Percentiles rank a stretch among this genome's conserved stretches.
These are phyloP conservation scores for Lipomyces orientalis DNA, from an alignment of 805 yeast species.

Conservation along the genomic window DNA sequence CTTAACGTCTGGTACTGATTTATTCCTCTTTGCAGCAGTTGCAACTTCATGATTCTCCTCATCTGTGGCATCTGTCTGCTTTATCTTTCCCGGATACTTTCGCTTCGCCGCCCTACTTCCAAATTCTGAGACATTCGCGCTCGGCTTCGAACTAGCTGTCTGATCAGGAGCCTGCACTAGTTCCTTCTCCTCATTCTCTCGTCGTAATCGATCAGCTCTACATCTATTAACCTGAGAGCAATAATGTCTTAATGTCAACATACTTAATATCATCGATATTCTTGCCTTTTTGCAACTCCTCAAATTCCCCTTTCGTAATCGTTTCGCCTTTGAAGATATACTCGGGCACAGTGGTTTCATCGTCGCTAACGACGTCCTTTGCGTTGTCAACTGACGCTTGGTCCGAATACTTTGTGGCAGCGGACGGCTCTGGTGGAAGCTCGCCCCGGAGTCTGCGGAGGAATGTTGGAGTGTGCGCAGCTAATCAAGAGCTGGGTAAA, in stretches of 20 bases:
- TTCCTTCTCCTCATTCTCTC: constrained; percentile 3
- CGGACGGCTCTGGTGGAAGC: constrained; percentile 26
- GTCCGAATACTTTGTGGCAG: constrained; percentile 12
- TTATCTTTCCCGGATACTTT: constrained; percentile 5
- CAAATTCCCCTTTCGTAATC: constrained; percentile 29
- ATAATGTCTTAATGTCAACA: background rate
- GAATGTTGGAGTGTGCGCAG: constrained; percentile 28
- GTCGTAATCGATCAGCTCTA: constrained; percentile 6
- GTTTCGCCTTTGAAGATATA: constrained; percentile 29
- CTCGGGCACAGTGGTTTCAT: constrained; percentile 25
- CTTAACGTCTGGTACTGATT: background rate
- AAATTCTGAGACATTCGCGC: constrained; percentile 16
- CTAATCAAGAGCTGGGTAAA: constrained; percentile 6
- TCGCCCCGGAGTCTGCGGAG: constrained; percentile 29
- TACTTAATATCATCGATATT: constrained; percentile 24
- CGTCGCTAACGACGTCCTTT: constrained; percentile 14
- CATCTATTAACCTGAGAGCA: background rate
- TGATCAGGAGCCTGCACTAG: background rate
- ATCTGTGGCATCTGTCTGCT: background rate
- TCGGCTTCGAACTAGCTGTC: constrained; percentile 6
- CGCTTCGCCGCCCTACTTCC: constrained; percentile 25
- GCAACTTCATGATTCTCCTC: constrained; percentile 5
- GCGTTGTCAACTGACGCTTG: background rate
- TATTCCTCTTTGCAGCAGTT: background rate
- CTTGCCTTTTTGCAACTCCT: constrained; percentile 25